Percentiles rank a stretch among this genome's conserved stretches.
Conservation (phyloP, 2,329 filamentous ascomycete genomes). For the Ophiostoma pallidulum region DNA sequence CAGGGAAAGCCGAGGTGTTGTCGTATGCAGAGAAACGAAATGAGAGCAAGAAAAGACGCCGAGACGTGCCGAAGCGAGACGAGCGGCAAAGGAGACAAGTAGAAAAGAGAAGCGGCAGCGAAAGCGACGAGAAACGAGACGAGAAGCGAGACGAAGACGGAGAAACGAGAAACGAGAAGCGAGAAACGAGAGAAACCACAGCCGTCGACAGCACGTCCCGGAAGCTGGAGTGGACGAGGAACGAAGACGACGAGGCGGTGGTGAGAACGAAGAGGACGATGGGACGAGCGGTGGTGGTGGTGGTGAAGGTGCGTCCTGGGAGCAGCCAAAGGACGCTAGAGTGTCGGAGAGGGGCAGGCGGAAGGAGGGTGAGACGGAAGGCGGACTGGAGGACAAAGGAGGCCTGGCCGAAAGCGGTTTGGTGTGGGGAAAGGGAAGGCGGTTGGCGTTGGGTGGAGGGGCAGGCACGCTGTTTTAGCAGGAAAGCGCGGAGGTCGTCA, state of each 20-base stretch:
- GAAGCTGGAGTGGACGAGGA: too few species aligned
- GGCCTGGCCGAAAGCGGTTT: conserved; percentile 7
- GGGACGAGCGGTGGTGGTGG: background rate
- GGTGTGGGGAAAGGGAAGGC: conserved; percentile 16
- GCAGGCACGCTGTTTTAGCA: background rate
- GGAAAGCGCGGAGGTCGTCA: too few species aligned
- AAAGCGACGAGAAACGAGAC: background rate
- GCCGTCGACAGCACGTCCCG: background rate
- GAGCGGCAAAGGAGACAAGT: background rate
- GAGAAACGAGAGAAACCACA: background rate
- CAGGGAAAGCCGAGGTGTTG: background rate
- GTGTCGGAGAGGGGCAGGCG: conserved; percentile 8
- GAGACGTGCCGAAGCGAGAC: background rate
- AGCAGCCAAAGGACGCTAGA: too few species aligned
- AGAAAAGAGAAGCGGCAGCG: background rate
- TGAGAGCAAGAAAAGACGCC: background rate
- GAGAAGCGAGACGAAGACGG: background rate
- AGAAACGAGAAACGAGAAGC: too few species aligned
- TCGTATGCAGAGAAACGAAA: background rate
- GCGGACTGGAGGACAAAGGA: background rate
- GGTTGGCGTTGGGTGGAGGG: conserved; percentile 4
- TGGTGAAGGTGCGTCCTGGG: too few species aligned
- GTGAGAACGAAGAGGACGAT: background rate
- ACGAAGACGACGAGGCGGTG: conserved; percentile 2
- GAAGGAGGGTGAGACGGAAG: background rate